Evolutionary conservation across 805 yeast species (phyloP).

Genomic region (Metschnikowia proteae): DNA sequence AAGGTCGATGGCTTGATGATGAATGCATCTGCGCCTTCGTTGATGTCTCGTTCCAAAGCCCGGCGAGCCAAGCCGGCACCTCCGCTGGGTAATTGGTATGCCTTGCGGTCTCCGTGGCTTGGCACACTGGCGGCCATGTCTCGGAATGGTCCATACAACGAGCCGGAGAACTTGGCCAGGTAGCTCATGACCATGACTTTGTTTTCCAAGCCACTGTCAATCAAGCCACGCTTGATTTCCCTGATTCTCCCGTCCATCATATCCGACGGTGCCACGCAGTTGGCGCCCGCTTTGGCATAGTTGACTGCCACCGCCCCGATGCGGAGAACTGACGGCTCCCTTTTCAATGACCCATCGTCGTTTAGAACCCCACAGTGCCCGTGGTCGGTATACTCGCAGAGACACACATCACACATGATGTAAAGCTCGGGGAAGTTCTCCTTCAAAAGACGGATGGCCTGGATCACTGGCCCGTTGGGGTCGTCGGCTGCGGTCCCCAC

Average conservation of each 20-base stretch:
- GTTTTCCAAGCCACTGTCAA: slow-evolving; percentile 80
- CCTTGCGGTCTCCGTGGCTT: slow-evolving; percentile 82
- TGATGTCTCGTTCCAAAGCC: slow-evolving; percentile 79
- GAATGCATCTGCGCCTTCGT: slow-evolving; percentile 93
- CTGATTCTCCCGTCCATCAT: slow-evolving; percentile 94
- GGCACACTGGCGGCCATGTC: slow-evolving; percentile 96
- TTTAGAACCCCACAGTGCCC: slow-evolving; percentile 96
- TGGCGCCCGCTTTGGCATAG: slow-evolving; percentile 93
- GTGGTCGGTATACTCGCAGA: slow-evolving; percentile 94
- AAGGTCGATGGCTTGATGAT: slow-evolving; percentile 96
- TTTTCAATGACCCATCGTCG: slow-evolving; percentile 81
- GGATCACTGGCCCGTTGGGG: slow-evolving; percentile 92
- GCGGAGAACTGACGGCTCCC: slow-evolving; percentile 71
- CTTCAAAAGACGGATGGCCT: slow-evolving; percentile 63
- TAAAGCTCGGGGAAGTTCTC: slow-evolving; percentile 74
- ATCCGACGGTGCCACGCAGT: slow-evolving; percentile 94
- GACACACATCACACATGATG: slow-evolving; percentile 90
- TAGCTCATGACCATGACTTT: slow-evolving; percentile 87
- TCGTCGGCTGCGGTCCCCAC: slow-evolving; percentile 91
- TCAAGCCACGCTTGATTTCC: slow-evolving; percentile 82
- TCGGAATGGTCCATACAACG: slow-evolving; percentile 93
- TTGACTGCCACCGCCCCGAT: slow-evolving; percentile 93
- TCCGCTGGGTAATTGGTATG: slow-evolving; percentile 90
- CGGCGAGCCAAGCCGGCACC: slow-evolving; percentile 93
- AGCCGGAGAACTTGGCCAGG: slow-evolving; percentile 90